Evolutionary conservation across 73 alveolate species (phyloP).

Genomic region (Paraurostyla sp.): DNA sequence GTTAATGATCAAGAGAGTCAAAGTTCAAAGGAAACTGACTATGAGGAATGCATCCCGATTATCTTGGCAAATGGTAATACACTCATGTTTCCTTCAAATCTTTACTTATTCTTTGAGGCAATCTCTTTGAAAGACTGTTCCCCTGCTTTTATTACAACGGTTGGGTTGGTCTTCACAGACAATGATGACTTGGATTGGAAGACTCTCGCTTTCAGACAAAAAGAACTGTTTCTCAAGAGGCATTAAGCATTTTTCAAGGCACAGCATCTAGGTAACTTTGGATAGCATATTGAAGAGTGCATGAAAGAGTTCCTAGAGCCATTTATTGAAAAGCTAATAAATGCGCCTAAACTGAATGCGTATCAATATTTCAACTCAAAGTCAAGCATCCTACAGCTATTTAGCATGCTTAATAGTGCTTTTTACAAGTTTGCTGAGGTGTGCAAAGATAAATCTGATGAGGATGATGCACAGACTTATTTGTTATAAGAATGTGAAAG

Average conservation of each 20-base stretch:
- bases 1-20: not conserved
- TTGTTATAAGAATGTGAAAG: slow-evolving; percentile 54
- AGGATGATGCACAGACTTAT: slow-evolving; percentile 48
- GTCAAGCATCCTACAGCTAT: slow-evolving; percentile 36
- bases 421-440: not conserved
- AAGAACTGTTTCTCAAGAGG: not conserved
- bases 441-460: not conserved
- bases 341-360: not conserved
- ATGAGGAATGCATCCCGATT: slow-evolving; percentile 13
- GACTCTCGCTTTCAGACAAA: slow-evolving; percentile 23
- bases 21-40: not conserved
- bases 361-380: slow-evolving; percentile 47
- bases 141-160: slow-evolving; percentile 53
- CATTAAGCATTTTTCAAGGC: slow-evolving; percentile 9
- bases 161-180: slow-evolving; percentile 60
- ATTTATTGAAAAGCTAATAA: slow-evolving; percentile 22
- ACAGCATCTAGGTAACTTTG: not conserved
- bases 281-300: slow-evolving; percentile 46
- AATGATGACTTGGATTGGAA: slow-evolving; percentile 58
- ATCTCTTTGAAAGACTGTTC: slow-evolving; percentile 35
- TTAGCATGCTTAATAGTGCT: slow-evolving; percentile 53
- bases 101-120: slow-evolving; percentile 65
- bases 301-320: slow-evolving; percentile 52
- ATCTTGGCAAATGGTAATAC: slow-evolving; percentile 62
- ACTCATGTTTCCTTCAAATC: slow-evolving; percentile 49